These are phyloP conservation scores for Phytopythium kandeliae DNA, from an alignment of 352 stramenopile genomes.

Conservation along the genomic window DNA sequence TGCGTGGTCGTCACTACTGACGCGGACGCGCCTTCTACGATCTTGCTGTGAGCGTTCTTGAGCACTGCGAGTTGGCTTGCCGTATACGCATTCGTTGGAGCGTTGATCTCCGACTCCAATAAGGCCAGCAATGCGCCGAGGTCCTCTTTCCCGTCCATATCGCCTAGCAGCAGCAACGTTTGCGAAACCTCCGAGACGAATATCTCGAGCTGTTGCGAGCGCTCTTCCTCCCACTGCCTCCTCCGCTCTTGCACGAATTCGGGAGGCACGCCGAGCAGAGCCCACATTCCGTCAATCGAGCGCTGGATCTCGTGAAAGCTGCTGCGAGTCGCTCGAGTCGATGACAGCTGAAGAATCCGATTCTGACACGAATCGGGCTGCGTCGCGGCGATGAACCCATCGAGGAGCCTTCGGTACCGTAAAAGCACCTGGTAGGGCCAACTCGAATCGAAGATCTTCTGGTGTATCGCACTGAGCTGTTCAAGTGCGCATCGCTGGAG, in stretches of 20 bases:
- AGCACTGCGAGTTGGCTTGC: not conserved
- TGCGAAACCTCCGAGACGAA: constrained; percentile 8
- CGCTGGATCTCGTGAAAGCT: not conserved
- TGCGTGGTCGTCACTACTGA: not conserved
- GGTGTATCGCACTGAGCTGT: not conserved
- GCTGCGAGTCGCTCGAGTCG: not conserved
- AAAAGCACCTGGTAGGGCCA: not conserved
- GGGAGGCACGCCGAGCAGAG: not conserved
- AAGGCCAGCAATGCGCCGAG: not conserved
- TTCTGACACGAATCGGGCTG: not conserved
- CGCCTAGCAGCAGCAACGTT: constrained; percentile 1
- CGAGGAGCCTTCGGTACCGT: not conserved
- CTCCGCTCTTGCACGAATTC: not conserved
- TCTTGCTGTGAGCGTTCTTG: constrained; percentile 5
- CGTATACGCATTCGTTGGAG: not conserved
- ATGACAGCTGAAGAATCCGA: constrained; percentile 1
- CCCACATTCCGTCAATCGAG: not conserved
- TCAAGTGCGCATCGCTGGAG: not conserved
- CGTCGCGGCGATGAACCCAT: not conserved
- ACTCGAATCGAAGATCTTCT: not conserved
- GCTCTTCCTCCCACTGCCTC: not conserved
- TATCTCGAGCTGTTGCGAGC: constrained; percentile 1
- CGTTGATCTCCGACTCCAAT: constrained; percentile 3
- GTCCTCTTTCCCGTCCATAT: constrained; percentile 9
- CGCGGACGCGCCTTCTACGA: not conserved